Evolutionary conservation across 1,284 basidiomycete genomes (phyloP).

Genomic region (Sporisorium exsertum): DNA sequence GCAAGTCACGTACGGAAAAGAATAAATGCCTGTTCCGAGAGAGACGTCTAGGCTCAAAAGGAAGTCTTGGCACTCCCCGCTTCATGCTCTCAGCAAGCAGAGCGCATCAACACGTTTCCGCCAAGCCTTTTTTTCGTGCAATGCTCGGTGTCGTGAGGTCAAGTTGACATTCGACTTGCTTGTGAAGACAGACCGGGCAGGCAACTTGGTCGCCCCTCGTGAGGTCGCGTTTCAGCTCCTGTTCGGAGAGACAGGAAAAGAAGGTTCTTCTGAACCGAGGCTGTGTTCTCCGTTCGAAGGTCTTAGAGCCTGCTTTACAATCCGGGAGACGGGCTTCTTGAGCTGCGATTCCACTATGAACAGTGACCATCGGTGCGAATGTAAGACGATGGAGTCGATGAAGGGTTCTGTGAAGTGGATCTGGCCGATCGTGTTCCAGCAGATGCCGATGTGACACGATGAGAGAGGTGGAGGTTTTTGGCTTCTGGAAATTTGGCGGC

Average conservation of each 20-base stretch:
- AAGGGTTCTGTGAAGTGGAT: neutral
- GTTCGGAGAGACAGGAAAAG: neutral
- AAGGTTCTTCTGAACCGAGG: slow-evolving; percentile 37
- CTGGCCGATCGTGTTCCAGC: neutral
- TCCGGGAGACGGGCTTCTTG: neutral
- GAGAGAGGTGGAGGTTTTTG: neutral
- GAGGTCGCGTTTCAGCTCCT: neutral
- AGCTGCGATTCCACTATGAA: no score
- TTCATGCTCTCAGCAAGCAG: slow-evolving; percentile 5
- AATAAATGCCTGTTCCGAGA: slow-evolving; percentile 9
- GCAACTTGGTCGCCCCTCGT: neutral
- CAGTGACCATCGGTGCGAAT: no score
- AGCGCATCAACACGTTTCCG: slow-evolving; percentile 13
- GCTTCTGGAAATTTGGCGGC: neutral
- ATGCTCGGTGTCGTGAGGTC: neutral
- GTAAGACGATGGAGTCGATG: neutral
- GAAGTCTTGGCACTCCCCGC: slow-evolving; percentile 22
- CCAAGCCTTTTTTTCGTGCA: slow-evolving; percentile 18
- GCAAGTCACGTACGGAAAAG: neutral
- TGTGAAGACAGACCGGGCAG: no score
- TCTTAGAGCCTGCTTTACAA: neutral
- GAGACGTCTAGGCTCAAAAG: neutral
- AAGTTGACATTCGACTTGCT: neutral
- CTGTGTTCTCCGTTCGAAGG: slow-evolving; percentile 10
- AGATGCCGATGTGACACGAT: neutral